A percentile compares a stretch with the other conserved stretches of the same genome.
These are phyloP conservation scores for Diaporthe eres DNA, from an alignment of 2,329 filamentous ascomycete species.

Conservation along the genomic window DNA sequence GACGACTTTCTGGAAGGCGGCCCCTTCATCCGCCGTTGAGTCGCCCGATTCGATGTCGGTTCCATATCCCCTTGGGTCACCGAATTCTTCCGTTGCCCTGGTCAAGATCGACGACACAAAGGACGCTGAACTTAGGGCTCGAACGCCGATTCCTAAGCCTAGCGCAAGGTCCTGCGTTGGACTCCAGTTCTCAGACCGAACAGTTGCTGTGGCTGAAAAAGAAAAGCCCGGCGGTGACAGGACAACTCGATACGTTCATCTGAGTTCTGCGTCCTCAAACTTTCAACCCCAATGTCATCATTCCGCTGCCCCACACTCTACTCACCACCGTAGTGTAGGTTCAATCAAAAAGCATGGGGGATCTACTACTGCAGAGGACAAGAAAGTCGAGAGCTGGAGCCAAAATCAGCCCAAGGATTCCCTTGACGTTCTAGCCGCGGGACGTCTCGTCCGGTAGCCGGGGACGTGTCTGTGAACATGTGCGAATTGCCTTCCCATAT, in stretches of 20 bases:
- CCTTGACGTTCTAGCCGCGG: constrained; percentile 37
- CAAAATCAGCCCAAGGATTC: constrained; percentile 20
- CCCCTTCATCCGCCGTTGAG: constrained; percentile 22
- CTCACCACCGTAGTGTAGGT: background rate
- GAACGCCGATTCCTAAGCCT: background rate
- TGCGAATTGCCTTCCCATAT: constrained; percentile 18
- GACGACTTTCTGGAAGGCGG: constrained; percentile 15
- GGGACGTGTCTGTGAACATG: constrained; percentile 33
- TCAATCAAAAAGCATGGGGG: constrained; percentile 15
- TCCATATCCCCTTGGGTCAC: background rate
- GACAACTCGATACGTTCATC: background rate
- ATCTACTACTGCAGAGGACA: background rate
- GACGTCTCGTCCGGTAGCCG: constrained; percentile 35
- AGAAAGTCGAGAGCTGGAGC: background rate
- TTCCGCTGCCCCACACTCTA: constrained; percentile 22
- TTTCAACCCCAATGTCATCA: constrained; percentile 32
- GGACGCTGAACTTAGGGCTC: background rate
- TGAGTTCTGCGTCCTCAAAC: constrained; percentile 16
- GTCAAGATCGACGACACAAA: constrained; percentile 1
- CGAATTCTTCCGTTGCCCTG: background rate
- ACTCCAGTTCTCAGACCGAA: background rate
- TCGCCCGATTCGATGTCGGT: background rate
- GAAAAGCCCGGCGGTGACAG: constrained; percentile 27
- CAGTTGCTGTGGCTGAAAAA: constrained; percentile 1
- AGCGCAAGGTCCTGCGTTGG: background rate